Percentiles rank a stretch among this genome's conserved stretches.
These are phyloP conservation scores for Arthrobotrys iridis DNA, from an alignment of 2,329 filamentous ascomycete genomes.

Conservation along the genomic window DNA sequence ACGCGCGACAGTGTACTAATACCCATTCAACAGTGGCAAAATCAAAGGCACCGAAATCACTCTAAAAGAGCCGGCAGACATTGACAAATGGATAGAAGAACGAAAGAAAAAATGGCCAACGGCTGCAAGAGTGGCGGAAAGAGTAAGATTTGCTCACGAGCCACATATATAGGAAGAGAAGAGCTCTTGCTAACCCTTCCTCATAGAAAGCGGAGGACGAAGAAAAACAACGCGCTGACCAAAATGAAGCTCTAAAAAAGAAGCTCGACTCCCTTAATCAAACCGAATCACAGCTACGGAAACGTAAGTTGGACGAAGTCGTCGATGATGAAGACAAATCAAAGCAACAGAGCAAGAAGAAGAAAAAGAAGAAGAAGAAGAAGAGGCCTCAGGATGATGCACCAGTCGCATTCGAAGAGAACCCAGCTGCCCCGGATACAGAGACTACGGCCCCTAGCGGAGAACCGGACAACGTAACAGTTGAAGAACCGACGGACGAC, in stretches of 20 bases:
- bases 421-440: not conserved
- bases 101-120: conserved; percentile 52
- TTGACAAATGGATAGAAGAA: conserved; percentile 49
- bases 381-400: conserved; percentile 50
- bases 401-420: conserved; percentile 45
- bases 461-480: conserved; percentile 7
- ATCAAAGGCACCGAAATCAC: conserved; percentile 49
- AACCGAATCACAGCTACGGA: conserved; percentile 43
- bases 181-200: conserved; percentile 5
- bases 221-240: conserved; percentile 43
- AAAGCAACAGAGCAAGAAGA: conserved; percentile 52
- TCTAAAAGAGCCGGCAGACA: conserved; percentile 29
- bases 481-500: conserved; percentile 38
- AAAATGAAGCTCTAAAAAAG: conserved; percentile 46
- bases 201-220: conserved; percentile 51
- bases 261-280: conserved; percentile 47
- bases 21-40: conserved; percentile 15
- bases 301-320: conserved; percentile 49
- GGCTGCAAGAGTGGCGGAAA: conserved; percentile 28
- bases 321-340: conserved; percentile 49
- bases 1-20: not conserved
- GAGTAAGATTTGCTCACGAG: conserved; percentile 8
- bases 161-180: not conserved
- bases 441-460: not conserved
- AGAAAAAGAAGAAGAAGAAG: conserved; percentile 54